Base-by-base conservation (phyloP, 495 filamentous ascomycete genomes). In the Neurospora sp. region DNA sequence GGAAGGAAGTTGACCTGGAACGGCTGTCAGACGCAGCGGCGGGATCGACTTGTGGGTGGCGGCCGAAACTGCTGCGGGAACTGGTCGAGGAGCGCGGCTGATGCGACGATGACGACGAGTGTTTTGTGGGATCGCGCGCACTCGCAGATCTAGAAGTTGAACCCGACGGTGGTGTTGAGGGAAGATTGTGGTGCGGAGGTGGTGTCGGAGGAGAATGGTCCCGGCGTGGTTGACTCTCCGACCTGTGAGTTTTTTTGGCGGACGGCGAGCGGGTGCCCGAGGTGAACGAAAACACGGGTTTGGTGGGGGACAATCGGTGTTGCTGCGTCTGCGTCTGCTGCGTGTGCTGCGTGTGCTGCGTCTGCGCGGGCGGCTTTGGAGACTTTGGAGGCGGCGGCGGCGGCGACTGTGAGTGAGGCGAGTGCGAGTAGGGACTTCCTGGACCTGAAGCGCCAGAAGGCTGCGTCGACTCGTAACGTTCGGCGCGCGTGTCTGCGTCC, bases 11-110 rank as follows among this genome's bases (percentile, higher is more conserved):
- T 40, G 80, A 79, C 35, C 77, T 78, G 41, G 70, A 69, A 66
- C 54, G 54, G 54, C 54, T 66, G 54, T 66, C 54, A 31, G 54
- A 66, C 54, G 54, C 54, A 69, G 27, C 39, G 39, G 74, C 75
- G 7, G 81, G 77, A 39, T 85, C 84, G 75, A 79, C 80, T 16
- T 35, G 31, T 35, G 84, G 74, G 71, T 85, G 80, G 54, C 82
- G 80, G 75, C 79, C 77, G 71, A 80, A 84, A 73, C 79, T 77
- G 76, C 83, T 82, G 75, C 79, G 76, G 72, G 80, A 84, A 73
- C 79, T 77, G 76, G 83, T 82, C 74, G 84, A 82, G 38, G 76
- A 76, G 71, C 80, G 82, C 66, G 80, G 79, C 78, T 82, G 79
- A 39, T 76, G 70, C 72, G 81, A 75, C 62, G 77, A 75, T 60